Conservation (phyloP, 768 basidiomycete genomes). For the Trametopsis cervina region DNA sequence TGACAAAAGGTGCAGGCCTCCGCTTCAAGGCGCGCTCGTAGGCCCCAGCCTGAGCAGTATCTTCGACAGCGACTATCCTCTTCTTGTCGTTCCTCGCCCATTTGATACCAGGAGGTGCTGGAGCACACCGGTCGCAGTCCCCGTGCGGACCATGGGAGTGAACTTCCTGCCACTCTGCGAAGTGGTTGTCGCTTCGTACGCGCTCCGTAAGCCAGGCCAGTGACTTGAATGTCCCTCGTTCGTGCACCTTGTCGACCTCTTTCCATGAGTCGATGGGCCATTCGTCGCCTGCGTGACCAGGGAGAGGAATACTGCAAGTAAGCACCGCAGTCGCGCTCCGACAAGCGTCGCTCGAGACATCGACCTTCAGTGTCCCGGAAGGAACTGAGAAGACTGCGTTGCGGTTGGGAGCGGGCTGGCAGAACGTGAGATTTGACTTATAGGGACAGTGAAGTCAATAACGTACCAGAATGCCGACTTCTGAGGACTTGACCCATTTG, state of each 20-base stretch:
- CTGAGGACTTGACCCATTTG: conserved; percentile 50
- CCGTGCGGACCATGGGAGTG: conserved; percentile 24
- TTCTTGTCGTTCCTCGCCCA: conserved; percentile 65
- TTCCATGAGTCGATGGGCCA: conserved; percentile 74
- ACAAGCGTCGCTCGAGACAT: conserved; percentile 56
- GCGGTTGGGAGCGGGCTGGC: conserved; percentile 44
- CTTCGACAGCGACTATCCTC: conserved; percentile 65
- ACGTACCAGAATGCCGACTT: conserved; percentile 47
- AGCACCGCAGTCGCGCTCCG: conserved; percentile 71
- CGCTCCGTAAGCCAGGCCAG: conserved; percentile 87
- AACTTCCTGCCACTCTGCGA: conserved; percentile 57
- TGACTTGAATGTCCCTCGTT: conserved; percentile 72
- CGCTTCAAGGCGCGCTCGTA: conserved; percentile 86
- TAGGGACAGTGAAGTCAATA: background rate
- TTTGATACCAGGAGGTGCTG: conserved; percentile 62
- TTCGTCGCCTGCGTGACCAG: conserved; percentile 61
- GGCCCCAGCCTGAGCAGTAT: conserved; percentile 78
- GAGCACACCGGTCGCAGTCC: conserved; percentile 78
- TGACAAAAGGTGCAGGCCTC: conserved; percentile 81
- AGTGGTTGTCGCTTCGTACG: conserved; percentile 66
- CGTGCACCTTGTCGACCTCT: conserved; percentile 83
- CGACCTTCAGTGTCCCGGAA: conserved; percentile 39
- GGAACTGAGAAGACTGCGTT: conserved; percentile 68
- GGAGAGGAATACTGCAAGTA: conserved; percentile 67
- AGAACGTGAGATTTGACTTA: background rate